Percentiles rank a stretch among this genome's conserved stretches.
These are phyloP conservation scores for Colletotrichum tamarilloi DNA, from an alignment of 2,329 filamentous ascomycete genomes.

Conservation along the genomic window DNA sequence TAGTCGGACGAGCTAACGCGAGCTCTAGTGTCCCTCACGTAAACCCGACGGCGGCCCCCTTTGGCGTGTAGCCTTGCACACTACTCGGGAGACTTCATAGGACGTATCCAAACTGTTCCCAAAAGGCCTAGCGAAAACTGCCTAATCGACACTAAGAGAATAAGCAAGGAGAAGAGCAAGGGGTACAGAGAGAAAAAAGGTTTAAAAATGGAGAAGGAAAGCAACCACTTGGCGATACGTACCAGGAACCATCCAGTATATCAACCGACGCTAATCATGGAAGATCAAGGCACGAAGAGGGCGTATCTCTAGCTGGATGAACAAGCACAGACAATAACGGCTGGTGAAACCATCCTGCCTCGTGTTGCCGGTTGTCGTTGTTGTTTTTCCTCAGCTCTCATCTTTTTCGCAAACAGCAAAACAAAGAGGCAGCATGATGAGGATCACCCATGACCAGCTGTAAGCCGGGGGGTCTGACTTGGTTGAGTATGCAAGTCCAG, in stretches of 20 bases:
- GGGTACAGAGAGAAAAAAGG: not conserved
- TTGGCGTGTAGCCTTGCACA: not conserved
- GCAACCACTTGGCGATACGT: conserved; percentile 20
- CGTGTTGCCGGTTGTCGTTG: conserved; percentile 6
- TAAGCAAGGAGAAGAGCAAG: conserved; percentile 2
- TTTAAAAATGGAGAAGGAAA: conserved; percentile 20
- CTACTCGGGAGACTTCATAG: not conserved
- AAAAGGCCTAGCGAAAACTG: conserved; percentile 3
- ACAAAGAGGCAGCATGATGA: not conserved
- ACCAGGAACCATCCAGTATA: not conserved
- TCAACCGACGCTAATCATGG: not conserved
- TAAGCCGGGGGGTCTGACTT: not conserved
- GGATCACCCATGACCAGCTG: conserved; percentile 21
- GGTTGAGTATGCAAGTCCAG: not conserved
- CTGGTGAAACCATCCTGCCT: conserved; percentile 16
- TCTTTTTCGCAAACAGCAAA: not conserved
- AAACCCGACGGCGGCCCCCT: conserved; percentile 2
- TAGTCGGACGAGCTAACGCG: conserved; percentile 17
- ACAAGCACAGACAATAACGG: conserved; percentile 2
- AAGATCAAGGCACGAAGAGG: not conserved
- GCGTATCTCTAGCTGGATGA: not conserved
- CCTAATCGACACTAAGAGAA: conserved; percentile 23
- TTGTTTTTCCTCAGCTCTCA: conserved; percentile 9
- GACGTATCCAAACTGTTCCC: not conserved
- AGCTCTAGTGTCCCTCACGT: conserved; percentile 19